These are phyloP conservation scores for Trametes punicea DNA, from an alignment of 768 basidiomycete species.

Conservation along the genomic window DNA sequence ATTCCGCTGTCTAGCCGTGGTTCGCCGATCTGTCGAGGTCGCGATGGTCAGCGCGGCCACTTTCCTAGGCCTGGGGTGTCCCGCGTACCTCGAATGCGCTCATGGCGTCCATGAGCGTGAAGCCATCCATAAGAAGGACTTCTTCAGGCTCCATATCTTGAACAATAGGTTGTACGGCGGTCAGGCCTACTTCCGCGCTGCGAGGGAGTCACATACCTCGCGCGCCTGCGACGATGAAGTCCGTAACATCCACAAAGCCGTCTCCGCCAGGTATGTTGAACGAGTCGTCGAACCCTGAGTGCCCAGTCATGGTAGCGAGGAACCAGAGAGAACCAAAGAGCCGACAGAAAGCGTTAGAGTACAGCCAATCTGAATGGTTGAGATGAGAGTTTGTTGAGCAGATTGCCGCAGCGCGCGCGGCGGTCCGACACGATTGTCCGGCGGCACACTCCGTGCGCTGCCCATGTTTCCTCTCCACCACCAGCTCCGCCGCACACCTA, in stretches of 20 bases:
- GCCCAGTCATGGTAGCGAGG: conserved; percentile 4
- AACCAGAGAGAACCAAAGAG: background rate
- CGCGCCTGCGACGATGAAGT: conserved; percentile 55
- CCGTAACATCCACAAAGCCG: conserved; percentile 62
- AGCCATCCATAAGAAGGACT: conserved; percentile 64
- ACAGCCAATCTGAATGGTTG: background rate
- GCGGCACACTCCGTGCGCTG: conserved; percentile 1
- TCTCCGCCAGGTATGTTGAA: conserved; percentile 52
- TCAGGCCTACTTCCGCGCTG: background rate
- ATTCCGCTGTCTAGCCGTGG: conserved; percentile 86
- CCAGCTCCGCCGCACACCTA: conserved; percentile 5
- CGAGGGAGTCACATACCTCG: conserved; percentile 42
- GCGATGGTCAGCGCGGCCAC: conserved; percentile 7
- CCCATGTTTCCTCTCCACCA: conserved; percentile 17
- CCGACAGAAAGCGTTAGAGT: background rate
- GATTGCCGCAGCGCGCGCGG: background rate
- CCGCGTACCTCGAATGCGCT: conserved; percentile 76
- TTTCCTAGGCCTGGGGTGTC: conserved; percentile 2
- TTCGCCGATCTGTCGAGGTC: conserved; percentile 69
- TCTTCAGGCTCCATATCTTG: conserved; percentile 62
- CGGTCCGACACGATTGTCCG: background rate
- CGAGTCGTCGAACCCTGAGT: conserved; percentile 14
- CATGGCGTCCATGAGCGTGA: conserved; percentile 88
- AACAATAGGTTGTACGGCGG: background rate
- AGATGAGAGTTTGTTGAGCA: conserved; percentile 3